These are phyloP conservation scores for Boletus sp. DNA, from an alignment of 1,284 basidiomycete genomes.

Conservation along the genomic window DNA sequence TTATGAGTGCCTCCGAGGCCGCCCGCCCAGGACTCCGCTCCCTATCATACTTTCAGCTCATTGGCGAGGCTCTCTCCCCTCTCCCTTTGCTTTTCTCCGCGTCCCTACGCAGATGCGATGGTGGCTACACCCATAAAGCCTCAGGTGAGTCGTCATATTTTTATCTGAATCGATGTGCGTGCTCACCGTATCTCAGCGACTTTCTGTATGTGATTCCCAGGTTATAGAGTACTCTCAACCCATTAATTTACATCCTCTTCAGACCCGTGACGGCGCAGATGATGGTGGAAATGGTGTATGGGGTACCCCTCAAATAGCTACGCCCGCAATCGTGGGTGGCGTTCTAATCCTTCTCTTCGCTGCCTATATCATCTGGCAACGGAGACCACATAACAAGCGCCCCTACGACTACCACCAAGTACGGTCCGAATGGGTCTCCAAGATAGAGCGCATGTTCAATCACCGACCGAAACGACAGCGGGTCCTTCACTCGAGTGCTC, in stretches of 20 bases:
- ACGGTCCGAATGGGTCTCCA: constrained; percentile 14
- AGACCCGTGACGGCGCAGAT: constrained; percentile 14
- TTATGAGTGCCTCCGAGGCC: constrained; percentile 13
- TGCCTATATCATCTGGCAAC: constrained; percentile 24
- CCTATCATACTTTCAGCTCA: constrained; percentile 14
- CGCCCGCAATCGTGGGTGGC: constrained; percentile 32
- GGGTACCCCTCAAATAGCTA: constrained; percentile 33
- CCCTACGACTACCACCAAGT: constrained; percentile 14
- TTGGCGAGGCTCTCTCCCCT: not conserved
- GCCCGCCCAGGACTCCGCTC: constrained; percentile 5
- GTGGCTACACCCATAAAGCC: constrained; percentile 8
- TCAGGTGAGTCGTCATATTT: constrained; percentile 12
- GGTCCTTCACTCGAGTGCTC: constrained; percentile 11
- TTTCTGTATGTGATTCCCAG: constrained; percentile 19
- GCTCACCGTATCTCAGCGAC: constrained; percentile 12
- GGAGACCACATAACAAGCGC: not conserved
- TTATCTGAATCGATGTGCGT: not conserved
- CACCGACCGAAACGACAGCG: constrained; percentile 14
- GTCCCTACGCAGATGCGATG: constrained; percentile 20
- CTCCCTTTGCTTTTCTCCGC: not conserved
- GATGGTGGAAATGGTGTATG: constrained; percentile 17
- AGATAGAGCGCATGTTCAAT: constrained; percentile 17
- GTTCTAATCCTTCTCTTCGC: constrained; percentile 26
- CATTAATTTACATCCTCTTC: not conserved
- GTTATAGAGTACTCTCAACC: not conserved